Conservation (phyloP, 805 yeast species). For the Allodekkera sacchari region DNA sequence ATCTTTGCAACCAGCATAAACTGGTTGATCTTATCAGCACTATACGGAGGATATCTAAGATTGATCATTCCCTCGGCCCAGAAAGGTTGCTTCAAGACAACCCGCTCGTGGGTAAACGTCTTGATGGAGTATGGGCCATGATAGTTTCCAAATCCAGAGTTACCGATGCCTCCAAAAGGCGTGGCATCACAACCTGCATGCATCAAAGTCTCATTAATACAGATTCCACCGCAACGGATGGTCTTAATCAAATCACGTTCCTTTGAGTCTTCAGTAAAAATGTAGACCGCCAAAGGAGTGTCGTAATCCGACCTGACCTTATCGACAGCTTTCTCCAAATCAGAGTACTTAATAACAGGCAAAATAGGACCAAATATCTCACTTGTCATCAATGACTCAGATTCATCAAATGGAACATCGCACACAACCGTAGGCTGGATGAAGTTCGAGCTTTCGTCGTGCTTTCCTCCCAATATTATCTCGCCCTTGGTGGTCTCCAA, state of each 20-base stretch:
- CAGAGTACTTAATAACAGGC: constrained; percentile 53
- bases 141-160: constrained; percentile 74
- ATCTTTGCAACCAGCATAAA: constrained; percentile 5
- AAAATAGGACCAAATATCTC: constrained; percentile 84
- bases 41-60: constrained; percentile 60
- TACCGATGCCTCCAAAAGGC: constrained; percentile 91
- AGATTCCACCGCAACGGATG: constrained; percentile 65
- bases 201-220: constrained; percentile 60
- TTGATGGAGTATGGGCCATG: constrained; percentile 68
- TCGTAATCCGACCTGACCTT: constrained; percentile 44
- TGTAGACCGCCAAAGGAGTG: constrained; percentile 75
- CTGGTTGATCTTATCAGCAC: constrained; percentile 19
- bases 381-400: constrained; percentile 60
- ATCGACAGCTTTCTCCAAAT: constrained; percentile 33
- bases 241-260: constrained; percentile 43
- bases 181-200: constrained; percentile 57
- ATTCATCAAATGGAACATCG: constrained; percentile 46
- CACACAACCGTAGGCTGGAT: constrained; percentile 70
- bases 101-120: constrained; percentile 71
- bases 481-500: constrained; percentile 45
- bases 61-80: constrained; percentile 52
- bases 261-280: constrained; percentile 42
- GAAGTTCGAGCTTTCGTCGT: constrained; percentile 30
- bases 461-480: constrained; percentile 39
- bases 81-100: constrained; percentile 56